Conservation (phyloP, 371 early-diverging fungal genomes). For the Saksenaea oblongispora region DNA sequence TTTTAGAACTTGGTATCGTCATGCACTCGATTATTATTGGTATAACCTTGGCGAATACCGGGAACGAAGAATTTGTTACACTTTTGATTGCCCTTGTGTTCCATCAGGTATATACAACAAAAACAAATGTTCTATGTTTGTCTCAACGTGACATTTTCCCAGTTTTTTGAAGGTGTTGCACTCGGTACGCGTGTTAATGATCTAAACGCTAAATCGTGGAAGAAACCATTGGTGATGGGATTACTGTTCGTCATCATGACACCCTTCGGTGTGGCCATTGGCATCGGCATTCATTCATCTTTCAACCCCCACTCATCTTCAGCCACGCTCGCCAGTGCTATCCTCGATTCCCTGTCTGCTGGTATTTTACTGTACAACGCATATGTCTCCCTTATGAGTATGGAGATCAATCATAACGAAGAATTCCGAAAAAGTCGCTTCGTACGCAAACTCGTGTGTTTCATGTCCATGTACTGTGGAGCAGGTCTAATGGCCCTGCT, state of each 20-base stretch:
- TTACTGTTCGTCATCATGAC: constrained; percentile 62
- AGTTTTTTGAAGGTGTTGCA: constrained; percentile 71
- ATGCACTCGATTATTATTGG: constrained; percentile 90
- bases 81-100: constrained; percentile 82
- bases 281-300: constrained; percentile 58
- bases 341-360: constrained; percentile 63
- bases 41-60: constrained; percentile 72
- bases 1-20: constrained; percentile 87
- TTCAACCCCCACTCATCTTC: constrained; percentile 58
- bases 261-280: constrained; percentile 70
- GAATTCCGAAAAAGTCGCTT: constrained; percentile 30
- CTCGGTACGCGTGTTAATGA: constrained; percentile 63
- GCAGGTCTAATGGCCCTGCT: constrained; percentile 75
- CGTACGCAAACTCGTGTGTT: constrained; percentile 32
- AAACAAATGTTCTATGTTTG: neutral
- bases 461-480: constrained; percentile 61
- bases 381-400: constrained; percentile 54
- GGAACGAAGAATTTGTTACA: constrained; percentile 63
- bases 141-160: neutral
- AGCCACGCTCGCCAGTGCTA: constrained; percentile 52
- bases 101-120: constrained; percentile 68
- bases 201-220: constrained; percentile 44
- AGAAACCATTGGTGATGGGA: constrained; percentile 49
- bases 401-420: constrained; percentile 44
- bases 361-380: constrained; percentile 68